Conservation (phyloP, 108 stramenopile genomes). For the Skeletonema marinoi region DNA sequence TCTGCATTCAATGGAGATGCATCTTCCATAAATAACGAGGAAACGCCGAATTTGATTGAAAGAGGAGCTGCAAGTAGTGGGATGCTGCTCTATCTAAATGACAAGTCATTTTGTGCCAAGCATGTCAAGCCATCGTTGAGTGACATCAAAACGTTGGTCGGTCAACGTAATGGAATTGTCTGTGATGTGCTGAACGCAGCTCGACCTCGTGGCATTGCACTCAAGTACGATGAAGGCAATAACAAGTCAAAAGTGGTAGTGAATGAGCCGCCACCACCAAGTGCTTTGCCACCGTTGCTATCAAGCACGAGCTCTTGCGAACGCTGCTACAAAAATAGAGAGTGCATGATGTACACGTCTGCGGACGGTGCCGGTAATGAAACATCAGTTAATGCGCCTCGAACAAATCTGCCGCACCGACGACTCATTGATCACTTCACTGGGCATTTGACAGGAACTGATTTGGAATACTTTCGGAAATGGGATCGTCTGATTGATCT, state of each 20-base stretch:
- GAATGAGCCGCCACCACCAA: slow-evolving; percentile 44
- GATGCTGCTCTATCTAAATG: slow-evolving; percentile 79
- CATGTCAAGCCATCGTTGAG: slow-evolving; percentile 67
- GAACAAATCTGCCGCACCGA: slow-evolving; percentile 36
- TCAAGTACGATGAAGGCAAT: slow-evolving; percentile 50
- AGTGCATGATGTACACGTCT: slow-evolving; percentile 88
- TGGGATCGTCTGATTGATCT: slow-evolving; percentile 91
- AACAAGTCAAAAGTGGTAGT: slow-evolving; percentile 21
- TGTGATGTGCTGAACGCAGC: slow-evolving; percentile 55
- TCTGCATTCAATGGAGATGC: slow-evolving; percentile 11
- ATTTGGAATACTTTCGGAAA: slow-evolving; percentile 78
- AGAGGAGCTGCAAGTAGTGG: slow-evolving; percentile 61
- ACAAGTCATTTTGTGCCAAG: slow-evolving; percentile 49
- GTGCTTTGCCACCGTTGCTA: slow-evolving; percentile 63
- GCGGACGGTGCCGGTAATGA: slow-evolving; percentile 31
- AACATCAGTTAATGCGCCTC: not conserved
- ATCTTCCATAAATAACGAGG: not conserved
- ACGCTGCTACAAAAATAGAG: slow-evolving; percentile 74
- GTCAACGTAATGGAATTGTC: slow-evolving; percentile 77
- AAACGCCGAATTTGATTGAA: not conserved
- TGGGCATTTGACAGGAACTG: slow-evolving; percentile 62
- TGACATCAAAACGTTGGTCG: slow-evolving; percentile 77
- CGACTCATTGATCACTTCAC: slow-evolving; percentile 66
- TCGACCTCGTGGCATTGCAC: slow-evolving; percentile 64
- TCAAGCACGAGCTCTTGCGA: slow-evolving; percentile 56